phyloP scores from a whole-genome alignment of 371 early-diverging fungal genomes.

The Rhizopus delemar region DNA sequence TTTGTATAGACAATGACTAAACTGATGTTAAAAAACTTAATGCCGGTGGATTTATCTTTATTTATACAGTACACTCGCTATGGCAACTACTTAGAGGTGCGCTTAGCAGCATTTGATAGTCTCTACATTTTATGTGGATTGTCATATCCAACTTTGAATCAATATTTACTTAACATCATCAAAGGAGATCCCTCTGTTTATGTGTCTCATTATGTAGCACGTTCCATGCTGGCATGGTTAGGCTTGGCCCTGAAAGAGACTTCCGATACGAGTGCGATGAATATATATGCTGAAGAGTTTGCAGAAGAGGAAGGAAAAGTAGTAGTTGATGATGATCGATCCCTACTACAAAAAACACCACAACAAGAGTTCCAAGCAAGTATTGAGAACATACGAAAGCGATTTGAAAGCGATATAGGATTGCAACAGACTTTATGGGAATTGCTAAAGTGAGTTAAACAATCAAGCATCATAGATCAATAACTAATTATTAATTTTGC shows the following conservation, averaged over 20 bases:
- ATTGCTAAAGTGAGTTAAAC: constrained; percentile 36
- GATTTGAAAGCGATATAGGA: constrained; percentile 37
- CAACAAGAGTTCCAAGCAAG: constrained; percentile 38
- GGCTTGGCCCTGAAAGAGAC: constrained; percentile 52
- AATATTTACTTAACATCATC: constrained; percentile 59
- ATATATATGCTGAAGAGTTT: constrained; percentile 40
- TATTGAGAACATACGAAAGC: constrained; percentile 37
- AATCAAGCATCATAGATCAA: neutral
- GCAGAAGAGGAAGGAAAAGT: constrained; percentile 53
- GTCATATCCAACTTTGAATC: constrained; percentile 41
- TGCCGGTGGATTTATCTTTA: constrained; percentile 65
- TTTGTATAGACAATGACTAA: constrained; percentile 37
- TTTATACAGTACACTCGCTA: constrained; percentile 67
- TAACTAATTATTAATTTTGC: neutral
- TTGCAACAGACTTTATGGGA: constrained; percentile 47
- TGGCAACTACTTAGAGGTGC: constrained; percentile 66
- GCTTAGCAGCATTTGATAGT: constrained; percentile 67
- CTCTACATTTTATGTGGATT: constrained; percentile 65
- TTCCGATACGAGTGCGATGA: constrained; percentile 3
- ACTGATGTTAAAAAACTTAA: constrained; percentile 62
- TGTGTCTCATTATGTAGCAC: constrained; percentile 56
- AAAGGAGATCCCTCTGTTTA: constrained; percentile 59
- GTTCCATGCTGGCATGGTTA: constrained; percentile 49
- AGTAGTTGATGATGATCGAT: constrained; percentile 35
- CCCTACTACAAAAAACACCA: constrained; percentile 22